Evolutionary conservation across 106 monocot species (phyloP), one percentile per base, ranked within the genome.

Genomic region (Vanilla planifolia): DNA sequence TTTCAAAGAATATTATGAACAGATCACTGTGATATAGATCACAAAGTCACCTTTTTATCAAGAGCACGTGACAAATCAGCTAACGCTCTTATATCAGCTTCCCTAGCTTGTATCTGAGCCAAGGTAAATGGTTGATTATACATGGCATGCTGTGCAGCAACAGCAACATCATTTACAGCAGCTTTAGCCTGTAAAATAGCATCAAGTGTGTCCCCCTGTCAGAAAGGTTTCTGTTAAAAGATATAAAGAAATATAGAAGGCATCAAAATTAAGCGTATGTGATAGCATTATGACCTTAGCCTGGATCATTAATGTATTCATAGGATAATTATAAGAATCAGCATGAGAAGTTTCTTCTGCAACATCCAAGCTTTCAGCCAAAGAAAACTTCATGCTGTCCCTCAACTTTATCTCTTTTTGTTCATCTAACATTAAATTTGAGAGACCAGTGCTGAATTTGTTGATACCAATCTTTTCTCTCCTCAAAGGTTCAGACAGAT

Each of bases 51-150:
- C 85, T 99, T 99, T 68, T 99, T 99, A 72, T 92, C 92, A 62
- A 99, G 92, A 44, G 88, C 79, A 32, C 88, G 88, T 25, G 78
- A 75, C 66, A 99, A 66, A 58, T 92, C 88, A 73, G 88, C 84
- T 73, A 99, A 85, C 15, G 88, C 92, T 72, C 73, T 85, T 59
- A 99, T 88, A 74, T 99, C 98, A 59, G 92, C 88, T 73, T 99
- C 98, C 55, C 82, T 82, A 50, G 92, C 98, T 67, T 99, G 92
- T 57, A 99, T 82, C 64, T 99, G 98, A 53, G 88, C 88, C 32
- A 92, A 53, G 6, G 88, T 80, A 67, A 70, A 88, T 36, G 98
- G 84, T 58, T 88, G 98, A 65, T 28, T 82, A 50, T 85, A 88
- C 82, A 99, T 85, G 68, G 92, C 88, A n/a, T 92, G 92, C 26